Conservation (phyloP, 2,329 filamentous ascomycete species). For the Bipolaris cookei region DNA sequence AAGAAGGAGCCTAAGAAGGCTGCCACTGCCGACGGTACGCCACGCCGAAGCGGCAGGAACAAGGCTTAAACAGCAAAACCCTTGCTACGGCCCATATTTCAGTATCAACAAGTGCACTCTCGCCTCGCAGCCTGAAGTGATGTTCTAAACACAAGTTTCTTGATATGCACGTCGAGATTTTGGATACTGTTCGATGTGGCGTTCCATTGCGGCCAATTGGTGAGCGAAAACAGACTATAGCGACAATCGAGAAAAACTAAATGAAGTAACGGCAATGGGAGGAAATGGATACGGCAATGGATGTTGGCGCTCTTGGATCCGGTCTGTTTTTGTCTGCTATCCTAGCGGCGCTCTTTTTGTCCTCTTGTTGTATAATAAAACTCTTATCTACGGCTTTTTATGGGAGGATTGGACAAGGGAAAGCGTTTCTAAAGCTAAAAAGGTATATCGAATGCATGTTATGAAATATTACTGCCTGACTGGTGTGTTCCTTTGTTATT, state of each 20-base stretch:
- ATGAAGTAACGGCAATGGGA: slow-evolving; percentile 5
- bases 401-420: neutral
- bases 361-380: slow-evolving; percentile 6
- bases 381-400: neutral
- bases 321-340: slow-evolving; percentile 4
- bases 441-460: slow-evolving; percentile 1
- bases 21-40: slow-evolving; percentile 57
- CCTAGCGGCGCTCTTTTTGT: neutral
- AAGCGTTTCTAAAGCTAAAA: neutral
- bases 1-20: slow-evolving; percentile 58
- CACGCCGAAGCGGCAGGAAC: slow-evolving; percentile 55
- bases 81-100: neutral
- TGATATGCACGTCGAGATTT: neutral
- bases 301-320: slow-evolving; percentile 8
- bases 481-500: neutral
- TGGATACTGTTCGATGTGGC: neutral
- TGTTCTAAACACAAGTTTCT: neutral
- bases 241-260: neutral
- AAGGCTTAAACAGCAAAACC: slow-evolving; percentile 25
- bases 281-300: slow-evolving; percentile 3
- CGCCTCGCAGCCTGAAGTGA: neutral
- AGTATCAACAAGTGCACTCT: neutral
- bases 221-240: neutral
- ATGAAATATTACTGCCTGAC: neutral
- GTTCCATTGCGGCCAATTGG: neutral